phyloP scores from a whole-genome alignment of 2,329 filamentous ascomycete genomes.

The Ophiostoma australiae region DNA sequence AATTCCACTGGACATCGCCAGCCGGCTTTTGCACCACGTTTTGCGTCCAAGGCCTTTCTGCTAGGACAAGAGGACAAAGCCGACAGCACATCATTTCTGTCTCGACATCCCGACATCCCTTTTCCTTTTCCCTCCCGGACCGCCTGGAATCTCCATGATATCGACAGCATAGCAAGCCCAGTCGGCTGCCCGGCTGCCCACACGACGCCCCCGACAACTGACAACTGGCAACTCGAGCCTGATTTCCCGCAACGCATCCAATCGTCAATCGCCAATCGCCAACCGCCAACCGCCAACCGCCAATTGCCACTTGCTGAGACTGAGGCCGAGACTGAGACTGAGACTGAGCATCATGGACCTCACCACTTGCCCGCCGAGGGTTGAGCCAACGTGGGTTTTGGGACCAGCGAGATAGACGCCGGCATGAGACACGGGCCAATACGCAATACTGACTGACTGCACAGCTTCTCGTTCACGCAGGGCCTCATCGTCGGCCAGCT shows the following conservation, averaged over 20 bases:
- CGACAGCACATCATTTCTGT: not conserved
- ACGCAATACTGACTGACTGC: conserved; percentile 1
- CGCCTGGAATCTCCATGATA: conserved; percentile 18
- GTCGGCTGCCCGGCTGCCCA: conserved; percentile 17
- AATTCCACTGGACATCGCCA: conserved; percentile 10
- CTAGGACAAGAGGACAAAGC: conserved; percentile 3
- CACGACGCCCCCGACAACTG: not conserved
- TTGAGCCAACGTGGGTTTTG: conserved; percentile 42
- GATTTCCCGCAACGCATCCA: conserved; percentile 25
- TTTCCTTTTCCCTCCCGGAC: not conserved
- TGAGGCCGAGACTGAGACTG: too few species aligned
- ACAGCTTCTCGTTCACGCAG: conserved; percentile 82
- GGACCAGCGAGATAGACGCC: not conserved
- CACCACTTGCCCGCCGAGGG: conserved; percentile 39
- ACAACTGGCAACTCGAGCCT: not conserved
- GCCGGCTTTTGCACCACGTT: conserved; percentile 19
- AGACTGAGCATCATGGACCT: conserved; percentile 9
- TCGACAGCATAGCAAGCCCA: conserved; percentile 18
- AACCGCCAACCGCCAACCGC: too few species aligned
- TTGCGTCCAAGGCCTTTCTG: conserved; percentile 16
- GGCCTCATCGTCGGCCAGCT: conserved; percentile 90
- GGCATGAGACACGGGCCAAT: too few species aligned
- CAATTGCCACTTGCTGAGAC: too few species aligned
- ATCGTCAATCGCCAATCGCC: too few species aligned
- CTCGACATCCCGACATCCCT: not conserved